A percentile compares a stretch with the other conserved stretches of the same genome.
Conservation (phyloP, 768 basidiomycete genomes). For the Wakefieldia striispora region DNA sequence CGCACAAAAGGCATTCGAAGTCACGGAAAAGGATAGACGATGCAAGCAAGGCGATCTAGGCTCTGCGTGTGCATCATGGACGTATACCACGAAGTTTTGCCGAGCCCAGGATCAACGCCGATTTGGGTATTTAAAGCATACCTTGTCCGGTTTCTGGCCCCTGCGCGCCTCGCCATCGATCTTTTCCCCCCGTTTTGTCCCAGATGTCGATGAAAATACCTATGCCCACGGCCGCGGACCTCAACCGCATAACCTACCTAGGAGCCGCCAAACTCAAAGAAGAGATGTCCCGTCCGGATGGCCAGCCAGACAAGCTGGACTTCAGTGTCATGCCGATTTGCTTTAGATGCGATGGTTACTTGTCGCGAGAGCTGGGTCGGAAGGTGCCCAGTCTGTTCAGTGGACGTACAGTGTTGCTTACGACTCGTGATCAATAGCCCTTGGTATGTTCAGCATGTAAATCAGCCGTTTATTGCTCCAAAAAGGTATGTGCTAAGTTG, state of each 20-base stretch:
- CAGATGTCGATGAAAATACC: constrained; percentile 20
- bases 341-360: constrained; percentile 17
- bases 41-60: too few species aligned
- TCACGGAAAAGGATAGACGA: too few species aligned
- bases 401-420: background rate
- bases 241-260: constrained; percentile 27
- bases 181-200: background rate
- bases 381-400: constrained; percentile 17
- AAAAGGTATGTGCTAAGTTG: constrained; percentile 13
- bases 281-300: constrained; percentile 26
- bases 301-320: constrained; percentile 29
- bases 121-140: too few species aligned
- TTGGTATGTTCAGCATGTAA: constrained; percentile 30
- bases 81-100: too few species aligned
- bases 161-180: too few species aligned
- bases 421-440: constrained; percentile 14
- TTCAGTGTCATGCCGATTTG: constrained; percentile 24
- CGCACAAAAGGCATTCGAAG: too few species aligned
- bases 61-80: too few species aligned
- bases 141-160: too few species aligned
- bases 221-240: constrained; percentile 24
- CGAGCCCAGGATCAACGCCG: too few species aligned
- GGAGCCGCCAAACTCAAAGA: constrained; percentile 28
- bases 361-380: constrained; percentile 6
- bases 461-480: constrained; percentile 32